A percentile compares a stretch with the other conserved stretches of the same genome.
These are phyloP conservation scores for Capillidium rhysosporum DNA, from an alignment of 371 early-diverging fungal species.

Conservation along the genomic window DNA sequence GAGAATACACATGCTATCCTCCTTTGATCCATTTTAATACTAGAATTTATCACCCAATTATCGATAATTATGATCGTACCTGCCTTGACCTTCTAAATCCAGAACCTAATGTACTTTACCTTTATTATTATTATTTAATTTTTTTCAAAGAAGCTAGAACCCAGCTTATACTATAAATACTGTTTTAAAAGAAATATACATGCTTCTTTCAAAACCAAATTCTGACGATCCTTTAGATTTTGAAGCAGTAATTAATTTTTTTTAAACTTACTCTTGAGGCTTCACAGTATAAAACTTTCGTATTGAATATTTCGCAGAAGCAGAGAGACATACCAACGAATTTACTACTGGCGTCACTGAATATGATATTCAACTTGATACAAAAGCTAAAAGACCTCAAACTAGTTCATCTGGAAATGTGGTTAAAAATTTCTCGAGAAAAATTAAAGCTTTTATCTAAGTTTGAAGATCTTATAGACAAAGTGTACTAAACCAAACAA, in stretches of 20 bases:
- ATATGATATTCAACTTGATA: too few relatives aligned
- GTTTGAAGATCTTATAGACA: too few relatives aligned
- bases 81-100: constrained; percentile 45
- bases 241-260: constrained; percentile 10
- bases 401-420: too few relatives aligned
- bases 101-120: background rate
- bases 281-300: constrained; percentile 12
- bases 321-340: constrained; percentile 9
- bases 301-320: constrained; percentile 10
- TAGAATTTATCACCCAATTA: constrained; percentile 98
- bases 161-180: constrained; percentile 12
- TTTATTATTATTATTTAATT: background rate
- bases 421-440: too few relatives aligned
- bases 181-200: constrained; percentile 9
- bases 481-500: too few relatives aligned
- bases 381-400: too few relatives aligned
- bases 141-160: constrained; percentile 11
- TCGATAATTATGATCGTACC: constrained; percentile 95
- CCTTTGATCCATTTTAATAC: constrained; percentile 97
- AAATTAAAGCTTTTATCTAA: too few relatives aligned
- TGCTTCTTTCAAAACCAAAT: constrained; percentile 14
- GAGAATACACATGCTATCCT: constrained; percentile 79
- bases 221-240: constrained; percentile 14
- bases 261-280: constrained; percentile 10
- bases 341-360: constrained; percentile 8